A percentile compares a stretch with the other conserved stretches of the same genome.
Evolutionary conservation across 1,139 yeast species (phyloP).

Genomic region (Candida albicans): DNA sequence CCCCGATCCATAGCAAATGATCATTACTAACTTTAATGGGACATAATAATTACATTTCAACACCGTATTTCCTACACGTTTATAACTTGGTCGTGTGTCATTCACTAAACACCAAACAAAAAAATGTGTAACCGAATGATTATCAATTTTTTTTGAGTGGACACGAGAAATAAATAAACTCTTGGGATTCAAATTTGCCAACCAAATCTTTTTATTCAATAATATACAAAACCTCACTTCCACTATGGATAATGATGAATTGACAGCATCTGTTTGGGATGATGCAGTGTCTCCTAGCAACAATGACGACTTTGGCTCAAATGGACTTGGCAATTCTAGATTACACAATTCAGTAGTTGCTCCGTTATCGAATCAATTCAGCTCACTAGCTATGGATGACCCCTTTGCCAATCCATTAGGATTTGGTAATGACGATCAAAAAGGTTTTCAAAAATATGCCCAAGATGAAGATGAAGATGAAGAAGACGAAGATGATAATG

Average conservation of each 20-base stretch:
- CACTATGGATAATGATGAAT: constrained; percentile 34
- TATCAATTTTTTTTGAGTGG: neutral
- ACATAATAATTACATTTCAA: no score
- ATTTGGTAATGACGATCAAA: constrained; percentile 13
- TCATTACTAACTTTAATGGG: no score
- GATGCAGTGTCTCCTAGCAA: constrained; percentile 29
- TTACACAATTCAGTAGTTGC: constrained; percentile 18
- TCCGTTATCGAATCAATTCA: constrained; percentile 27
- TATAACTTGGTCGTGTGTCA: no score
- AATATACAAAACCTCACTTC: neutral
- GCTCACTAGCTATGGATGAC: constrained; percentile 22
- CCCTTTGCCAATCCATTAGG: constrained; percentile 18
- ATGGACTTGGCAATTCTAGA: constrained; percentile 11
- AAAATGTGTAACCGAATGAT: no score
- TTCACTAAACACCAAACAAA: no score
- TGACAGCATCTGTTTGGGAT: constrained; percentile 41
- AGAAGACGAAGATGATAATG: constrained; percentile 15
- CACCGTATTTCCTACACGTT: no score
- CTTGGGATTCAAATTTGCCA: neutral
- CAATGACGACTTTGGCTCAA: constrained; percentile 6
- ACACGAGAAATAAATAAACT: neutral
- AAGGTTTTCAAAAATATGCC: constrained; percentile 22
- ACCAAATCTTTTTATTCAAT: neutral
- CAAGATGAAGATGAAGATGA: constrained; percentile 20
- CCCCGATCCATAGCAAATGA: no score